These are phyloP conservation scores for Puya raimondii DNA, from an alignment of 176 grass and related monocot genomes.

Conservation along the genomic window DNA sequence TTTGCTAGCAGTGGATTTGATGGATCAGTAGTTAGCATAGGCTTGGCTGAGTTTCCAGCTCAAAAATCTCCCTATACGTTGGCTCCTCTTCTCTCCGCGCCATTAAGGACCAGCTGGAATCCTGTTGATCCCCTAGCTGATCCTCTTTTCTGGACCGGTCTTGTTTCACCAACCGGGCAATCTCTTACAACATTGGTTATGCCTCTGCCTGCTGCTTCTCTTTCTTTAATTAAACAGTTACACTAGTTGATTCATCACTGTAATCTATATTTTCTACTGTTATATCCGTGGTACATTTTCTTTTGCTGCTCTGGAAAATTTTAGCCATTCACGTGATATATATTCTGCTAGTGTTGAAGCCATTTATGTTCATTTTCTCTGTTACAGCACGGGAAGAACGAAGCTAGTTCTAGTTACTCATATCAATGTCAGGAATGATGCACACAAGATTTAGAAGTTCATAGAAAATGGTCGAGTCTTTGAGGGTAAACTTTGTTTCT, in stretches of 20 bases:
- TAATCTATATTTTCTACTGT: background rate
- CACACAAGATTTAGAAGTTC: conserved; percentile 14
- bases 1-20: conserved; percentile 36
- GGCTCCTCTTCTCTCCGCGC: conserved; percentile 55
- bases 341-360: conserved; percentile 14
- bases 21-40: conserved; percentile 32
- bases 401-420: conserved; percentile 64
- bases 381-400: conserved; percentile 77
- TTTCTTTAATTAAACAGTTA: background rate
- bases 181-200: conserved; percentile 44
- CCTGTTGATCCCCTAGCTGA: conserved; percentile 48
- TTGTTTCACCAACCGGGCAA: conserved; percentile 78
- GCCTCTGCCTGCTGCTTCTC: conserved; percentile 14
- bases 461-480: background rate
- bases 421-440: conserved; percentile 77
- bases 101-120: conserved; percentile 73
- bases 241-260: background rate
- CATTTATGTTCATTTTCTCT: conserved; percentile 27
- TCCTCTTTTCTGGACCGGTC: conserved; percentile 76
- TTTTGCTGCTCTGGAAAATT: background rate
- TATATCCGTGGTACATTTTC: background rate
- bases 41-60: conserved; percentile 42
- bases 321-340: conserved; percentile 4
- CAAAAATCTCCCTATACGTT: conserved; percentile 60
- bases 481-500: too few species aligned